Evolutionary conservation across 768 basidiomycete genomes (phyloP), one percentile per base, ranked within the genome.

Genomic region (Leccinum variicolor): DNA sequence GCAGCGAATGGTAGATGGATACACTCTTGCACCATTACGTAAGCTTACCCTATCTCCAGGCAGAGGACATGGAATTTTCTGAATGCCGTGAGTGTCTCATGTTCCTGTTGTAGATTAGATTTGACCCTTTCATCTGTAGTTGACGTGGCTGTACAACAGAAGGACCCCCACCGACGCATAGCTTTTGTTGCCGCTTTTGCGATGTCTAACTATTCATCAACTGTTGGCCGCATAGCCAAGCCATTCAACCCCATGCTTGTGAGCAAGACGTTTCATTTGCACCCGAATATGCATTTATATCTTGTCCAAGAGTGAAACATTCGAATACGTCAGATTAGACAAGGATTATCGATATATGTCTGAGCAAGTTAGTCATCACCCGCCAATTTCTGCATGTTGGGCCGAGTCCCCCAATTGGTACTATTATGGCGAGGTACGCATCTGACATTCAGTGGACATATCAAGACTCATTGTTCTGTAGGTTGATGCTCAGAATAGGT

Each of bases 61-160:
- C 94, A 11, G 95, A 98, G 74, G 95, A 98, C 73, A 96, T 96
- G 92, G 95, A 97, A 72, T 97, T 95, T 73, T 87, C 91, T 1
- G 92, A 94, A 63, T 96, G 93, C 66, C 75, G 90, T 92, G 65
- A 77, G 90, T 55, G 47, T 52, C 41, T 34, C 54, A 28, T 33
- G 17, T 11, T 28, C 11, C 34, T 62, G 3, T 48, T 47, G 43
- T 51, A 25, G 49, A 55, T 17, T 36, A 56, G 51, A 41, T 57
- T 39, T 33, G 34, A 64, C 33, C 15, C n/a, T 2, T 54, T 41
- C 23, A 61, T 36, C 36, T 55, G 0, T 62, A 92, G 89, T 98
- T 66, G 94, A 97, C 64, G 87, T 90, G 7, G 95, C 95, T 25
- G 84, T 84, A 8, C 78, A 76, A 45, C 90, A 95, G 67, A 69